Base-by-base conservation (phyloP, 371 early-diverging fungal genomes). In the Mucor lusitanicus region DNA sequence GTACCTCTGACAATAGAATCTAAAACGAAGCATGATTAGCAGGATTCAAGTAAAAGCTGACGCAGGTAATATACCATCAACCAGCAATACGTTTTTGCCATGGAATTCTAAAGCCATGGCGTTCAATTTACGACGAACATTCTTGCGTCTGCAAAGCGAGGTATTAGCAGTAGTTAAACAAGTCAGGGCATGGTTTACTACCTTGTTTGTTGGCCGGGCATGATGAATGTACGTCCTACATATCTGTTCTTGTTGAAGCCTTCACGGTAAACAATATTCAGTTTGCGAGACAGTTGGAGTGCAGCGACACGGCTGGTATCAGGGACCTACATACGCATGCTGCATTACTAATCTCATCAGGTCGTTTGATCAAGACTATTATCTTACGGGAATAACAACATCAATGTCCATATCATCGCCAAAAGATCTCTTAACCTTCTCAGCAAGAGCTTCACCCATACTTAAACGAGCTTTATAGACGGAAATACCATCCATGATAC, bases 221-320 rank as follows among this genome's bases (percentile, higher is more conserved):
- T 98, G 71, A 98, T 98, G 73, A 98, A 98, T n/a, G 99, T 97
- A 66, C 99, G 88, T 8, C 98, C 99, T 76, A 98, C 90, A 75
- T 98, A 98, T 60, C 98, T 85, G 87, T 98, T 98, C 88, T 97
- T 97, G 82, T 97, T 95, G 77, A 98, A 97, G 6, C 98, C 99
- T 85, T 98, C 99, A 63, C 99, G 94, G 76, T 95, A 98, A 30
- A 87, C 78, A 57, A 93, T 90, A 61, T 91, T 89, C 54, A 98
- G 80, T 71, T 91, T 88, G 69, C 92, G 90, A 15, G 97, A 91
- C 0, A 90, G 85, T 81, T 98, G 95, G 69, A 98, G 78, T n/a
- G 98, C 99, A 25, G 96, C 92, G 3, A 92, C 93, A 69, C 99
- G 90, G 75, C 92, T 91, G 15, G 99, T 98, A 75, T 98, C 99